Percentiles rank a stretch among this genome's conserved stretches.
These are phyloP conservation scores for Ambrosiella cleistominuta DNA, from an alignment of 2,329 filamentous ascomycete species.

Conservation along the genomic window DNA sequence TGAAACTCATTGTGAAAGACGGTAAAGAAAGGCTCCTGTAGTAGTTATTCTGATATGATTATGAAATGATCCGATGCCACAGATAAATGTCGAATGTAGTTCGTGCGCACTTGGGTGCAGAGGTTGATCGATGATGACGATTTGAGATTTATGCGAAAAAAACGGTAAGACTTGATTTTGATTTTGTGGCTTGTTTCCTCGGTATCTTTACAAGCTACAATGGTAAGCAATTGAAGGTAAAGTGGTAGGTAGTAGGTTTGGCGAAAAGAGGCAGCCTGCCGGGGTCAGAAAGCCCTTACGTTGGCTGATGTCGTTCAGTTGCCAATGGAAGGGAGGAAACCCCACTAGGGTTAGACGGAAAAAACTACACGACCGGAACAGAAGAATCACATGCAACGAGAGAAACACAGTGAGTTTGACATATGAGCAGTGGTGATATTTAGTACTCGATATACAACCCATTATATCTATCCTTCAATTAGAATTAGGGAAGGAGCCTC, in stretches of 20 bases:
- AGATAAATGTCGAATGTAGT: not conserved
- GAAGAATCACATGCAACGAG: no score
- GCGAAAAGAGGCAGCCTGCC: constrained; percentile 7
- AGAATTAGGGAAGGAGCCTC: no score
- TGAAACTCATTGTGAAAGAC: constrained; percentile 71
- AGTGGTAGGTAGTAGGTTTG: not conserved
- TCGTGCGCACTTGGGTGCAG: not conserved
- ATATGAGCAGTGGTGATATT: no score
- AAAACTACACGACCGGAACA: no score
- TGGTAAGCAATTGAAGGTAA: not conserved
- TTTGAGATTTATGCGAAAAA: not conserved
- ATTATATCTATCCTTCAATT: no score
- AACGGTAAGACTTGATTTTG: not conserved
- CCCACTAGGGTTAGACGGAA: not conserved
- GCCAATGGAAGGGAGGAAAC: not conserved
- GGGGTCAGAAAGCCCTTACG: constrained; percentile 7
- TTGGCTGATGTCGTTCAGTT: not conserved
- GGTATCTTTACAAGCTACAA: not conserved
- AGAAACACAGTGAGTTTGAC: no score
- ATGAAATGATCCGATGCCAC: not conserved
- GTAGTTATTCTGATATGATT: constrained; percentile 2
- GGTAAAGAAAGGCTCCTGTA: not conserved
- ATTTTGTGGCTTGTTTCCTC: constrained; percentile 6
- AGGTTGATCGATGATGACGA: not conserved
- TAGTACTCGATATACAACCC: no score